A percentile compares a stretch with the other conserved stretches of the same genome.
phyloP scores from a whole-genome alignment of 306 rosid species.

The Comarum palustre region DNA sequence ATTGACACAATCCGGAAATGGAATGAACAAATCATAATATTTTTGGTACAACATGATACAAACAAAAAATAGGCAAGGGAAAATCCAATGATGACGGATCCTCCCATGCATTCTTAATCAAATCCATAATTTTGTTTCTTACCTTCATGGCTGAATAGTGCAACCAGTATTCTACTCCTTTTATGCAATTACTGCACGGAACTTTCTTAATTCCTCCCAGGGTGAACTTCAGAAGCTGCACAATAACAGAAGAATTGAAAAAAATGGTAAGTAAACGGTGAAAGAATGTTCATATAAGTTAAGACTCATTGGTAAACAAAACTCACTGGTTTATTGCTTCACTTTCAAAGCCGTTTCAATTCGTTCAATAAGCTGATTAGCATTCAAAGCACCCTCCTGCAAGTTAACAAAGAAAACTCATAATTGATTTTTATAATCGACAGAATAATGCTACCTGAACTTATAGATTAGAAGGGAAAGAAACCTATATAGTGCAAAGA shows the following conservation, averaged over 20 bases:
- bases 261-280: not conserved
- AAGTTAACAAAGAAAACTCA: constrained; percentile 14
- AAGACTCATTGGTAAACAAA: not conserved
- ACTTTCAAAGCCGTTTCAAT: constrained; percentile 63
- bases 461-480: too few species aligned
- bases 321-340: constrained; percentile 54
- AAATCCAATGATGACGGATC: not conserved
- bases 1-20: not conserved
- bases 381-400: constrained; percentile 89
- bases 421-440: not conserved
- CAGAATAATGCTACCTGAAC: not conserved
- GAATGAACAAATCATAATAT: not conserved
- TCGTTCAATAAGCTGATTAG: constrained; percentile 66
- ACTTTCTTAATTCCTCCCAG: not conserved
- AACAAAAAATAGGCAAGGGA: constrained; percentile 2
- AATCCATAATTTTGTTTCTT: not conserved
- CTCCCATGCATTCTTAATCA: constrained; percentile 1
- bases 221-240: constrained; percentile 2
- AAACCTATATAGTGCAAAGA: not conserved
- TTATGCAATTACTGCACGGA: not conserved
- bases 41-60: constrained; percentile 5
- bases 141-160: not conserved
- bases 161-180: not conserved
- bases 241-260: not conserved
- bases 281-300: not conserved